Evolutionary conservation across 805 yeast species (phyloP), one percentile per base, ranked within the genome.

Genomic region (Lachancea fermentati): DNA sequence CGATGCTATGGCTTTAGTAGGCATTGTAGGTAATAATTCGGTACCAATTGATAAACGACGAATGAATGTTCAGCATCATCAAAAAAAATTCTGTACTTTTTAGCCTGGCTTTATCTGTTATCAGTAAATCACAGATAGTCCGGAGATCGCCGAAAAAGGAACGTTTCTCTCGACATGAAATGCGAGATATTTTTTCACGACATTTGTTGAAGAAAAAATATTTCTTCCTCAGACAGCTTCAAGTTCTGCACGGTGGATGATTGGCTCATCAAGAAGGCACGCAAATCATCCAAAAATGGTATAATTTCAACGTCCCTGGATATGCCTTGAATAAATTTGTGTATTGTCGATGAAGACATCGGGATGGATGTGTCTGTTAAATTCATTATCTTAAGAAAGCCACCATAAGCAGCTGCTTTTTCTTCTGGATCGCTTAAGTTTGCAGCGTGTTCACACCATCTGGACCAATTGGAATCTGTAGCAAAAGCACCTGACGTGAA

Each of bases 361-460:
- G 35, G 25, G n/a, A 43, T 49, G 12, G 43, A 50, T 9, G 45
- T 48, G 24, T 49, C 49, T 2, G 50, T 48, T 14, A 55, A 17
- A 30, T 60, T 69, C 13, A 91, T 67, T 22, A 79, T 73, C 41
- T 74, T 75, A 56, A 88, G 72, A 78, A 93, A 83, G 2, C 98
- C 98, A 50, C 72, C 72, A 57, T 84, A 86, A 2, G 95, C 82
- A 8, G 88, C 73, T 47, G 85, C 95, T 63, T 93, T 93, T 60
- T 93, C 98, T 39, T 80, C 84, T 43, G 88, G 80, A 49, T 85
- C 93, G 32, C 78, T 81, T 40, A 87, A 67, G 46, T 75, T 74
- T 51, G 73, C 60, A 70, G 86, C 79, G 32, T 74, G 76, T 19
- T 75, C 65, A 48, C 88, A 76, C 97, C 97, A 91, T 25, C 71